Base-by-base conservation (phyloP, 306 rosid species). In the Malus fusca region DNA sequence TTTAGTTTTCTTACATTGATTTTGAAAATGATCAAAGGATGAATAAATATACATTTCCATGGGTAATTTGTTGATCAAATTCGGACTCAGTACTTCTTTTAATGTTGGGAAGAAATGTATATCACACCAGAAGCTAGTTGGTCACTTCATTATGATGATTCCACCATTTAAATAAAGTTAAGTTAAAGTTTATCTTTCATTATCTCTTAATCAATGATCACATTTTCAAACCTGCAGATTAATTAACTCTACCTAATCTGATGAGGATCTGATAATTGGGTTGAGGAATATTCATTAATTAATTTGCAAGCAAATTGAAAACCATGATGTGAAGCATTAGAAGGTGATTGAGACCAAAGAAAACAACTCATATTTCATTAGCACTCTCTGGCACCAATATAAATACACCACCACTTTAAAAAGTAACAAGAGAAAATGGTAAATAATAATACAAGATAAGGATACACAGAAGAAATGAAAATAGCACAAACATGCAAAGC, bases 401-500 rank as follows among this genome's bases (percentile, higher is more conserved):
- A 75, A 25, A 68, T 56, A 25, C 71, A 76, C 67, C 73, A 69
- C 76, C 75, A 80, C 80, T 80, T 64, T 33, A 0, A 71, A 31
- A 53, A 3, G 22, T 8, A 40, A 76, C 67, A 74, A 79, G 62
- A 26, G 37, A 51, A 84, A 64, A 33, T 8, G 60, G 67, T 31
- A 70, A 78, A 74, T 25, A 14, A 15, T 0, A 61, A 43, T 44
- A 42, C 53, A 62, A 61, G 73, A 68, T 4, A 22, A 62, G 26
- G 80, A 88, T 82, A 71, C 75, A 77, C 78, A 73, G 69, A 82
- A 30, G 72, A 75, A 46, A 67, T 52, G 23, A 22, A 51, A 77
- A 79, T 67, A 76, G 76, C 82, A 71, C 52, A 64, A 73, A 73
- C 79, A 84, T 81, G 79, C 37, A 62, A 68, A 69, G 72, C 58